phyloP scores from a whole-genome alignment of 257 asterid genomes.

The Haberlea rhodopensis region DNA sequence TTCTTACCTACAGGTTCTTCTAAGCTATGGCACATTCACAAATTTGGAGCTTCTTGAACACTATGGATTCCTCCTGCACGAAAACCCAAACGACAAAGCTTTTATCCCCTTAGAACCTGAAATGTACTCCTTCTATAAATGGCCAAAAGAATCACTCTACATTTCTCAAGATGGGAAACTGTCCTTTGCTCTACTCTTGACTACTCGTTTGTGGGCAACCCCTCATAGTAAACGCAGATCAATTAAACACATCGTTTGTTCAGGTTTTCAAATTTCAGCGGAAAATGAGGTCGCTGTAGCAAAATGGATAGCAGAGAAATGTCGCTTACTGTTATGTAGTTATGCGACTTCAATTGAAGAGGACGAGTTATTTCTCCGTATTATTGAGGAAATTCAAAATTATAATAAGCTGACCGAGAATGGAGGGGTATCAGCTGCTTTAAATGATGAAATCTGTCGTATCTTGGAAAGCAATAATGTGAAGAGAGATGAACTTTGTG shows the following conservation, averaged over 20 bases:
- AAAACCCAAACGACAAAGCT: conserved; percentile 77
- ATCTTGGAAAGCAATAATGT: conserved; percentile 34
- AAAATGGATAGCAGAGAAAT: conserved; percentile 48
- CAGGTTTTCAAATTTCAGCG: conserved; percentile 55
- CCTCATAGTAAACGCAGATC: conserved; percentile 52
- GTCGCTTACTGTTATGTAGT: conserved; percentile 38
- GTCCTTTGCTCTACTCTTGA: conserved; percentile 66
- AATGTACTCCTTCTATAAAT: conserved; percentile 59
- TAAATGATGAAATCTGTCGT: conserved; percentile 39
- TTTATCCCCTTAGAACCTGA: conserved; percentile 68
- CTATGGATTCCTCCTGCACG: conserved; percentile 75
- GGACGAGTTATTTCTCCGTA: conserved; percentile 44
- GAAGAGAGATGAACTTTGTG: conserved; percentile 8
- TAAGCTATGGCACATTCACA: conserved; percentile 92
- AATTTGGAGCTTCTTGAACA: conserved; percentile 91
- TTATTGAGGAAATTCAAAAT: conserved; percentile 39
- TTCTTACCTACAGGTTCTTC: conserved; percentile 59
- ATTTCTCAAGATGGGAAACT: conserved; percentile 68
- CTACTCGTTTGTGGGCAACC: conserved; percentile 80
- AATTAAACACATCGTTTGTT: conserved; percentile 48
- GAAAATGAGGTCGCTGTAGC: conserved; percentile 56
- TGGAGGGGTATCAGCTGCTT: conserved; percentile 24
- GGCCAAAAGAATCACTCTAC: conserved; percentile 67
- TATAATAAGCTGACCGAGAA: conserved; percentile 4
- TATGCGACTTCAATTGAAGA: conserved; percentile 51